phyloP scores from a whole-genome alignment of 257 asterid species.

The Fraxinus excelsior region DNA sequence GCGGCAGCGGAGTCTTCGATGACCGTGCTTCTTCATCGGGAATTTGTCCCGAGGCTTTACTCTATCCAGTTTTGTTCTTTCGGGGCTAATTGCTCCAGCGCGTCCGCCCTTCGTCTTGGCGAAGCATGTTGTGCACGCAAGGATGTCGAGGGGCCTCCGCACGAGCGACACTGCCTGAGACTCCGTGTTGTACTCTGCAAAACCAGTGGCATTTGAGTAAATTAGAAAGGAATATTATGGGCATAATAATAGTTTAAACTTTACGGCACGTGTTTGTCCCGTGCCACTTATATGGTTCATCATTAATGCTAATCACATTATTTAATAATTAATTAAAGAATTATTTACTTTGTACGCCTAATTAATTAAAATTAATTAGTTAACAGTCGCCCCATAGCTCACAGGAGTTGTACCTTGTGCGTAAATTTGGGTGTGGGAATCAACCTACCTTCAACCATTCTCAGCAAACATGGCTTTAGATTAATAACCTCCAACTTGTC shows the following conservation, averaged over 20 bases:
- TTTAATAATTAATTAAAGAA: too few species aligned
- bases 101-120: slow-evolving; percentile 59
- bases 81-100: slow-evolving; percentile 45
- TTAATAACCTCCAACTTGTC: slow-evolving; percentile 76
- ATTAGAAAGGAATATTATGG: slow-evolving; percentile 3
- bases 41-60: slow-evolving; percentile 40
- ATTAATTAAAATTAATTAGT: too few species aligned
- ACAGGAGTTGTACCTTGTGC: slow-evolving; percentile 24
- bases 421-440: slow-evolving; percentile 1
- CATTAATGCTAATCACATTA: neutral
- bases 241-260: neutral
- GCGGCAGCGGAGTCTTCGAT: slow-evolving; percentile 51
- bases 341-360: too few species aligned
- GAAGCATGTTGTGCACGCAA: slow-evolving; percentile 97
- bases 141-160: slow-evolving; percentile 87
- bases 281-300: neutral
- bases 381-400: neutral
- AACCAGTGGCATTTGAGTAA: slow-evolving; percentile 53
- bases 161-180: slow-evolving; percentile 79
- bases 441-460: slow-evolving; percentile 93
- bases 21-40: slow-evolving; percentile 54
- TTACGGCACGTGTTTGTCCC: neutral
- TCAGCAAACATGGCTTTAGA: slow-evolving; percentile 86
- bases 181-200: slow-evolving; percentile 79
- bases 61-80: slow-evolving; percentile 48